Percentiles rank a stretch among this genome's conserved stretches.
phyloP scores from a whole-genome alignment of 2,329 filamentous ascomycete species.

The Pseudohalonectria lignicola region DNA sequence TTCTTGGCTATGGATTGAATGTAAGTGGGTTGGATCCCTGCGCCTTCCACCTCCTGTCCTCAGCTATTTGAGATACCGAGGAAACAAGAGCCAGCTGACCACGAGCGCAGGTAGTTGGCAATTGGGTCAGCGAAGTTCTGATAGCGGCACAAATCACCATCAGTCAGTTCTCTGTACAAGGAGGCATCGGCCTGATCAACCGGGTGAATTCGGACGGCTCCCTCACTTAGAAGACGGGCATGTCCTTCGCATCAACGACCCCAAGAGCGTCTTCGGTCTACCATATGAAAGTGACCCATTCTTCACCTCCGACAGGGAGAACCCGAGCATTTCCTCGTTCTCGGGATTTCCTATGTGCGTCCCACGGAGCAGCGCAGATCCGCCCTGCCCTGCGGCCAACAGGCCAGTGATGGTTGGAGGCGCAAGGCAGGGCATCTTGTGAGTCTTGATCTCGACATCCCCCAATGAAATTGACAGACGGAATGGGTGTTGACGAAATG shows the following conservation, averaged over 20 bases:
- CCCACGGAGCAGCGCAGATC: slow-evolving; percentile 19
- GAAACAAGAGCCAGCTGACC: neutral
- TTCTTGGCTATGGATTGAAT: neutral
- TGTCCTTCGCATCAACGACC: slow-evolving; percentile 19
- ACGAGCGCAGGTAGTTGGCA: neutral
- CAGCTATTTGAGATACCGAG: neutral
- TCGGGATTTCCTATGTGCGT: slow-evolving; percentile 39
- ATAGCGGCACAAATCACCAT: neutral
- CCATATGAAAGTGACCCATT: slow-evolving; percentile 22
- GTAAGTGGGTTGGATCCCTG: no score
- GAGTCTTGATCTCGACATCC: no score
- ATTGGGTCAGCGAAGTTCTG: neutral
- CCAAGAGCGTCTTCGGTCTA: slow-evolving; percentile 26
- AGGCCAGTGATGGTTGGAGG: neutral
- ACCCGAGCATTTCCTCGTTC: slow-evolving; percentile 32
- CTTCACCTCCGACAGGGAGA: slow-evolving; percentile 34
- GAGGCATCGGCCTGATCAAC: neutral
- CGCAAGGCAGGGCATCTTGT: neutral
- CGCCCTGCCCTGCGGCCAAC: neutral
- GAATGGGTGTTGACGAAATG: no score
- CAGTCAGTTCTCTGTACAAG: neutral
- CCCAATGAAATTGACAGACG: no score
- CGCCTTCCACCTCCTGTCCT: no score
- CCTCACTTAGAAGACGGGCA: neutral
- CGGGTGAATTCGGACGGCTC: neutral